Percentiles rank a stretch among this genome's conserved stretches.
phyloP scores from a whole-genome alignment of 1,284 basidiomycete genomes.

The Sporisorium iseilematis-ciliati region DNA sequence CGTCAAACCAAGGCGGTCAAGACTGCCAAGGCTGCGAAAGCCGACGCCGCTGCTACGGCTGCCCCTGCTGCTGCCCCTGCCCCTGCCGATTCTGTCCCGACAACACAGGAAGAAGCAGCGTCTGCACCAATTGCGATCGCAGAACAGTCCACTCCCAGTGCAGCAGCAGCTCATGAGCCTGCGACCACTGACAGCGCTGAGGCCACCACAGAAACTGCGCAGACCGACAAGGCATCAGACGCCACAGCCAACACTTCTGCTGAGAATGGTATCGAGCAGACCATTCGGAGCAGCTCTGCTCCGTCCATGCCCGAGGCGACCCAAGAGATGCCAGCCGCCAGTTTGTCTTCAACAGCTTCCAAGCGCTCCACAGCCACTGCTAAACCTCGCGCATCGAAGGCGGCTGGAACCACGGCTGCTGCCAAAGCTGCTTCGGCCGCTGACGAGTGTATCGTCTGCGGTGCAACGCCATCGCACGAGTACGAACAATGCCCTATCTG shows the following conservation, averaged over 20 bases:
- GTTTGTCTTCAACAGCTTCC: neutral
- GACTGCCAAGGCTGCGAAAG: conserved; percentile 8
- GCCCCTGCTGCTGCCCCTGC: conserved; percentile 5
- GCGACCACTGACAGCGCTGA: neutral
- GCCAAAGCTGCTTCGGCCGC: neutral
- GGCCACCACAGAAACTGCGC: neutral
- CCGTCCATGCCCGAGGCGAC: neutral
- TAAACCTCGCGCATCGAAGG: conserved; percentile 14
- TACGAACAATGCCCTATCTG: conserved; percentile 24
- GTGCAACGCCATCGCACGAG: conserved; percentile 18
- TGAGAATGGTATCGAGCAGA: neutral
- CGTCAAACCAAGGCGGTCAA: conserved; percentile 8
- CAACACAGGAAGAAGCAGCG: neutral
- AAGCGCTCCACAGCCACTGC: conserved; percentile 5
- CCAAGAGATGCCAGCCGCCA: neutral
- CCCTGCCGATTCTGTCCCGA: conserved; percentile 5
- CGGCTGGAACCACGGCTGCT: conserved; percentile 1
- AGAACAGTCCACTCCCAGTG: neutral
- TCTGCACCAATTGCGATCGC: neutral
- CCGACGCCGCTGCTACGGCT: neutral
- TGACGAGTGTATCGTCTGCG: conserved; percentile 27
- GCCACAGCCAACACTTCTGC: neutral
- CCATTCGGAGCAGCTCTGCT: conserved; percentile 8
- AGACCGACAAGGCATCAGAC: neutral
- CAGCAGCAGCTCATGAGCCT: neutral